A percentile compares a stretch with the other conserved stretches of the same genome.
Evolutionary conservation across 2,329 filamentous ascomycete genomes (phyloP).

Genomic region (Hymenotorrendiella dingleyae): DNA sequence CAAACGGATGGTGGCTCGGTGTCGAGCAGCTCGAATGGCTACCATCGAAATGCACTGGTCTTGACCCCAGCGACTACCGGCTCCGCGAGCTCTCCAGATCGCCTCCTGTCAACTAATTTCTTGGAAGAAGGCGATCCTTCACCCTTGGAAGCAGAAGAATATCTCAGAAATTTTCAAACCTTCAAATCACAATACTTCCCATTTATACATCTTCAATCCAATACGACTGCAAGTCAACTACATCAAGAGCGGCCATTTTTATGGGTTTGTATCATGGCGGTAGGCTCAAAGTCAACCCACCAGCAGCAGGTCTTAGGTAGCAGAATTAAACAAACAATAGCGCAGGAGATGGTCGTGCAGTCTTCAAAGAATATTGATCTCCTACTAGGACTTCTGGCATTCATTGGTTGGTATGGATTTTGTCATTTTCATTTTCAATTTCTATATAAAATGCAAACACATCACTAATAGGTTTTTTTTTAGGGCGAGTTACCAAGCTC

Average conservation of each 20-base stretch:
- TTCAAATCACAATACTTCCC: conserved; percentile 40
- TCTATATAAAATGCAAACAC: neutral
- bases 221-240: conserved; percentile 35
- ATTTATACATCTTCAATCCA: conserved; percentile 37
- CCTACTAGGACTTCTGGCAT: conserved; percentile 41
- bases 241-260: conserved; percentile 40
- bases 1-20: no score
- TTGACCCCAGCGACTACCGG: no score
- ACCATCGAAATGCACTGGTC: no score
- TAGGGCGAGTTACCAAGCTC: neutral
- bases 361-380: conserved; percentile 47
- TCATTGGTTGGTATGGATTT: neutral
- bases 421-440: no score
- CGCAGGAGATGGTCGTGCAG: conserved; percentile 41
- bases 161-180: conserved; percentile 37
- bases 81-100: no score
- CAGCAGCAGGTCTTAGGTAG: conserved; percentile 37
- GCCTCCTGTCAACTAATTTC: no score
- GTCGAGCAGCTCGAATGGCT: no score
- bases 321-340: conserved; percentile 38
- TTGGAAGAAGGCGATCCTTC: no score
- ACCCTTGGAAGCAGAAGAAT: conserved; percentile 34
- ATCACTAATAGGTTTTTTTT: neutral
- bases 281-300: conserved; percentile 38
- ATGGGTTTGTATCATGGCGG: conserved; percentile 43